Evolutionary conservation across 805 yeast genomes (phyloP).

Genomic region (Vanderwaltozyma tropicalis): DNA sequence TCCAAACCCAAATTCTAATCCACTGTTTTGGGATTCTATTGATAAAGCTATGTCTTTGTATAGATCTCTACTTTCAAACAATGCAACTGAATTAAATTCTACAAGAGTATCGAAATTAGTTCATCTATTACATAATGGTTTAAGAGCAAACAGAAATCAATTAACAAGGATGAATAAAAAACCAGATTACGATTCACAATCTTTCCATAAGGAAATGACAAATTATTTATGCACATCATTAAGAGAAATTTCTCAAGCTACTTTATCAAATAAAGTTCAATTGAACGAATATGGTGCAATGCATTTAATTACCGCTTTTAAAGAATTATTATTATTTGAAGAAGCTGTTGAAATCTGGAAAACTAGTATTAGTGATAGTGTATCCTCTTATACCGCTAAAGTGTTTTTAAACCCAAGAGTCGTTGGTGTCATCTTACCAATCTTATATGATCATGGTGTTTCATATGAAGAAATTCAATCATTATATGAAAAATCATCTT

Average conservation of each 20-base stretch:
- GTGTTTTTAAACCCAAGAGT: conserved; percentile 53
- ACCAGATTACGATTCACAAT: conserved; percentile 50
- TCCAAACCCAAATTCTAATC: conserved; percentile 35
- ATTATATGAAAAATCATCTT: conserved; percentile 39
- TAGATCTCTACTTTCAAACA: conserved; percentile 31
- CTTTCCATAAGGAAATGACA: conserved; percentile 45
- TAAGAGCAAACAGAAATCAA: conserved; percentile 46
- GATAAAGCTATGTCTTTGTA: conserved; percentile 42
- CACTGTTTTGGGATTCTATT: conserved; percentile 43
- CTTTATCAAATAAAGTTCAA: conserved; percentile 34
- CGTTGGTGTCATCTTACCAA: conserved; percentile 58
- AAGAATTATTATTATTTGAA: conserved; percentile 47
- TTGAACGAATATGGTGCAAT: conserved; percentile 46
- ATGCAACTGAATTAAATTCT: conserved; percentile 38
- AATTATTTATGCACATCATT: conserved; percentile 39
- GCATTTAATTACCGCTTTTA: conserved; percentile 46
- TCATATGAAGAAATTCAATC: conserved; percentile 50
- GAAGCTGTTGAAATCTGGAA: conserved; percentile 70
- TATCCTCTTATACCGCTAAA: conserved; percentile 17
- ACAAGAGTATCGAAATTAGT: conserved; percentile 40
- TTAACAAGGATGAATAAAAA: conserved; percentile 46
- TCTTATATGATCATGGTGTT: conserved; percentile 51
- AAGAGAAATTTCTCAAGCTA: conserved; percentile 42
- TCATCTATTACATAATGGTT: conserved; percentile 43
- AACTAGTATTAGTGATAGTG: conserved; percentile 26